Evolutionary conservation across 805 yeast species (phyloP).

Genomic region (Cyberlindnera subsufficiens): DNA sequence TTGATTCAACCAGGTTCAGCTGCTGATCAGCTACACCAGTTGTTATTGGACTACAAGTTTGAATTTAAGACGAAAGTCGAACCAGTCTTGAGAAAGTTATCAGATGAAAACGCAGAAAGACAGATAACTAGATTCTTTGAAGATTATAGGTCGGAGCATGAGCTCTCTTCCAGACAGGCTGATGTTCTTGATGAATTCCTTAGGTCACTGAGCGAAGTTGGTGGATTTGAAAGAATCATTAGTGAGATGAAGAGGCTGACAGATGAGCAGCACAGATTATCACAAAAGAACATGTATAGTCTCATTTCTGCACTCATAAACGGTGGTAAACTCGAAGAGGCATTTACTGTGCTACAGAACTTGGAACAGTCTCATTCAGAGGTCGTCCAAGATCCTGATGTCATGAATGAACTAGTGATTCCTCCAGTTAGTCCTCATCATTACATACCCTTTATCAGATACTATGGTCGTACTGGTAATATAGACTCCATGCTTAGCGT

Average conservation of each 20-base stretch:
- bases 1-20: conserved; percentile 15
- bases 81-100: conserved; percentile 16
- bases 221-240: conserved; percentile 8
- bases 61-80: conserved; percentile 20
- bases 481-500: conserved; percentile 25
- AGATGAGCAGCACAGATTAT: conserved; percentile 7
- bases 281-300: conserved; percentile 21
- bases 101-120: conserved; percentile 9
- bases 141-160: conserved; percentile 12
- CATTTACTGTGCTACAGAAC: conserved; percentile 26
- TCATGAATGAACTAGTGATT: conserved; percentile 12
- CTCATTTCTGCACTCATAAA: conserved; percentile 23
- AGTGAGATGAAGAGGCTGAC: conserved; percentile 10
- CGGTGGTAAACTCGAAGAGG: conserved; percentile 21
- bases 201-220: conserved; percentile 12
- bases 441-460: conserved; percentile 33
- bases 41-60: conserved; percentile 22
- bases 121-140: conserved; percentile 15
- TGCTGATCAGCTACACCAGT: conserved; percentile 10
- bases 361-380: conserved; percentile 24
- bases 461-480: conserved; percentile 25
- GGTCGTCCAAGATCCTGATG: conserved; percentile 10
- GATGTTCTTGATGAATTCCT: conserved; percentile 17
- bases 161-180: conserved; percentile 14
- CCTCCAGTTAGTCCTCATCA: conserved; percentile 37